Percentiles rank a stretch among this genome's conserved stretches.
Conservation (phyloP, 192 early-diverging fungal species). For the Borealophlyctis nickersoniae region DNA sequence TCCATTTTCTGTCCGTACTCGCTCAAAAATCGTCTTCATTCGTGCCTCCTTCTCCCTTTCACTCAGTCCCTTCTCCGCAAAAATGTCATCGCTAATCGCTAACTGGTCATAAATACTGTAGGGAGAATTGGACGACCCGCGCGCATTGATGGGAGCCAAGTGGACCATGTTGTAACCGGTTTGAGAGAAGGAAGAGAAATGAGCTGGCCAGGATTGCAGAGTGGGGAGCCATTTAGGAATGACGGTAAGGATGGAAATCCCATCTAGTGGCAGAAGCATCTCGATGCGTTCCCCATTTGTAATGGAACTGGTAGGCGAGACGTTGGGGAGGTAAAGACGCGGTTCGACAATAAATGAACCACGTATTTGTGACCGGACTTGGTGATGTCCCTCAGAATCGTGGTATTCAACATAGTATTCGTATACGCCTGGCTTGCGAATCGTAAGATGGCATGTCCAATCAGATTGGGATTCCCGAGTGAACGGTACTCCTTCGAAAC, state of each 20-base stretch:
- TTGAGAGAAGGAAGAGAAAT: constrained; percentile 67
- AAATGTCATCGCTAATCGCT: constrained; percentile 83
- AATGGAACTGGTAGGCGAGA: too few species aligned
- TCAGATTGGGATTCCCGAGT: constrained; percentile 31
- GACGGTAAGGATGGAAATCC: constrained; percentile 84
- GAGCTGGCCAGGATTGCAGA: constrained; percentile 69
- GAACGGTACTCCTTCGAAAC: constrained; percentile 23
- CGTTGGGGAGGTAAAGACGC: constrained; percentile 58
- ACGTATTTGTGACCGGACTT: constrained; percentile 34
- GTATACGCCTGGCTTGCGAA: constrained; percentile 73
- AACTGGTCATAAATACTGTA: constrained; percentile 96
- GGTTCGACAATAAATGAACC: constrained; percentile 89
- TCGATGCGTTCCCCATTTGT: constrained; percentile 15
- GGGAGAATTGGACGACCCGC: constrained; percentile 94
- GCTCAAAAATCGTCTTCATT: constrained; percentile 49
- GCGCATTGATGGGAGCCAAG: constrained; percentile 89
- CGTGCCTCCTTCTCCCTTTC: constrained; percentile 62
- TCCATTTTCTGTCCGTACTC: constrained; percentile 62
- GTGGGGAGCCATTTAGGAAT: constrained; percentile 95
- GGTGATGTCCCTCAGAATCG: constrained; percentile 4
- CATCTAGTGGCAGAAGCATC: constrained; percentile 76
- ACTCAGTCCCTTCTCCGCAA: constrained; percentile 52
- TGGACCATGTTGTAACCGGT: constrained; percentile 98
- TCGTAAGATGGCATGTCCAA: constrained; percentile 61
- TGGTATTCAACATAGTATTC: constrained; percentile 81